phyloP scores from a whole-genome alignment of 2,329 filamentous ascomycete species.

The Aspergillus ustus region DNA sequence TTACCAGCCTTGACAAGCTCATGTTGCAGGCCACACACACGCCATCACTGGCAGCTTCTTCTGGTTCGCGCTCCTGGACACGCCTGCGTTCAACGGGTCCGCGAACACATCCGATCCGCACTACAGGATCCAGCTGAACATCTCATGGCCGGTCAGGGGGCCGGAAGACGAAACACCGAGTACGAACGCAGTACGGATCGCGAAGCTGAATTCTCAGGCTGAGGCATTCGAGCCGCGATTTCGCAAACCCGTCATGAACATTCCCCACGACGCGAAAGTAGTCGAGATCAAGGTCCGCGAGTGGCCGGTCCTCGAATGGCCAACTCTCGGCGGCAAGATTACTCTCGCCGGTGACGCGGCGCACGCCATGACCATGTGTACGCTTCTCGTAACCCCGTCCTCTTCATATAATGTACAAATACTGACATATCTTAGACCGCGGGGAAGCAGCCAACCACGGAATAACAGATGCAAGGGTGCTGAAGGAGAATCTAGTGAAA shows the following conservation, averaged over 20 bases:
- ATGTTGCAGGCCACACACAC: slow-evolving; percentile 30
- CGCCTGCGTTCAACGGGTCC: slow-evolving; percentile 43
- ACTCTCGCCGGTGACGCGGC: slow-evolving; percentile 39
- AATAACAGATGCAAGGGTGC: slow-evolving; percentile 31
- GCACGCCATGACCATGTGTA: slow-evolving; percentile 41
- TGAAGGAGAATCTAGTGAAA: slow-evolving; percentile 23
- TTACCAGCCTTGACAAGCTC: slow-evolving; percentile 59
- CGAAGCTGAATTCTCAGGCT: slow-evolving; percentile 45
- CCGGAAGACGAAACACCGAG: slow-evolving; percentile 39
- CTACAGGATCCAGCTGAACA: slow-evolving; percentile 52
- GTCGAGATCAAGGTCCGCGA: slow-evolving; percentile 34
- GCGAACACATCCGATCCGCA: too few species aligned
- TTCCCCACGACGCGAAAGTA: slow-evolving; percentile 33
- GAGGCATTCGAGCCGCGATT: slow-evolving; percentile 30
- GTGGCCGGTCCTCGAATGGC: slow-evolving; percentile 36
- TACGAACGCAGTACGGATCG: slow-evolving; percentile 38
- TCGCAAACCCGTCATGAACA: slow-evolving; percentile 25
- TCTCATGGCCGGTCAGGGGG: slow-evolving; percentile 52
- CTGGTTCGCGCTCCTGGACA: slow-evolving; percentile 48
- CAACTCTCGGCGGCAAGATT: slow-evolving; percentile 34
- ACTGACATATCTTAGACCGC: slow-evolving; percentile 26
- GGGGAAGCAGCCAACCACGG: slow-evolving; percentile 42
- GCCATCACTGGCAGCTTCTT: slow-evolving; percentile 29
- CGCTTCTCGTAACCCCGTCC: too few species aligned
- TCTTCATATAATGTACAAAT: background rate